Percentiles rank a stretch among this genome's conserved stretches.
These are phyloP conservation scores for Suaeda aralocaspica DNA, from an alignment of 148 eudicot genomes.

Conservation along the genomic window DNA sequence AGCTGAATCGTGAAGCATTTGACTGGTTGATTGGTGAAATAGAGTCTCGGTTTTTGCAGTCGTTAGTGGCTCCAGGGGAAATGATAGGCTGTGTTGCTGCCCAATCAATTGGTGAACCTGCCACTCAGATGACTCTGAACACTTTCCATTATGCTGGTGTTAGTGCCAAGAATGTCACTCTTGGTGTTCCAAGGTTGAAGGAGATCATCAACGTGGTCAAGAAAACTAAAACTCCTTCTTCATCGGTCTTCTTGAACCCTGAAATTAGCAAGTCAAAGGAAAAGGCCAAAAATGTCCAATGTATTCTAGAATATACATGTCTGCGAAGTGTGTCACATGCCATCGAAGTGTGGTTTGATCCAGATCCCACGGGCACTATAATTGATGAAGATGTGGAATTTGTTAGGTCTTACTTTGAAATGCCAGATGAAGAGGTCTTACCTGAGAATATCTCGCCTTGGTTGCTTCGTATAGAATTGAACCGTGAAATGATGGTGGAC, in stretches of 20 bases:
- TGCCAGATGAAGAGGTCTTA: slow-evolving; percentile 98
- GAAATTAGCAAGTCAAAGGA: slow-evolving; percentile 73
- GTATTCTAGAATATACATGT: slow-evolving; percentile 91
- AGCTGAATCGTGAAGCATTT: slow-evolving; percentile 88
- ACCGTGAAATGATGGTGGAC: slow-evolving; percentile 99
- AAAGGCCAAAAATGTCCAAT: slow-evolving; percentile 88
- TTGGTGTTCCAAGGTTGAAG: slow-evolving; percentile 97
- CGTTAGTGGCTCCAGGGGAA: slow-evolving; percentile 97
- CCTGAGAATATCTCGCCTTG: slow-evolving; percentile 95
- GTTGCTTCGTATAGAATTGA: slow-evolving; percentile 93
- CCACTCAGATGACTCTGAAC: slow-evolving; percentile 97
- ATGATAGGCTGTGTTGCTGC: slow-evolving; percentile 99
- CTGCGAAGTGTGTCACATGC: slow-evolving; percentile 96
- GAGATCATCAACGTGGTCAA: slow-evolving; percentile 98
- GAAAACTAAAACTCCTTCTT: slow-evolving; percentile 92
- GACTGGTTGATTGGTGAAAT: slow-evolving; percentile 98
- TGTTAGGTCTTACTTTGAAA: slow-evolving; percentile 91
- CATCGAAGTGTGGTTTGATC: slow-evolving; percentile 99
- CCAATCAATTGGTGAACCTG: slow-evolving; percentile 99
- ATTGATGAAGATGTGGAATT: slow-evolving; percentile 93
- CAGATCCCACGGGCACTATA: slow-evolving; percentile 87
- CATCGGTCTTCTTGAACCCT: slow-evolving; percentile 84
- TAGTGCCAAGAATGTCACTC: slow-evolving; percentile 99
- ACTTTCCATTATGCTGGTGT: slow-evolving; percentile 99
- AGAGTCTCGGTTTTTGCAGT: slow-evolving; percentile 91